These are phyloP conservation scores for Stereum hirsutum DNA, from an alignment of 1,284 basidiomycete genomes.

Conservation along the genomic window DNA sequence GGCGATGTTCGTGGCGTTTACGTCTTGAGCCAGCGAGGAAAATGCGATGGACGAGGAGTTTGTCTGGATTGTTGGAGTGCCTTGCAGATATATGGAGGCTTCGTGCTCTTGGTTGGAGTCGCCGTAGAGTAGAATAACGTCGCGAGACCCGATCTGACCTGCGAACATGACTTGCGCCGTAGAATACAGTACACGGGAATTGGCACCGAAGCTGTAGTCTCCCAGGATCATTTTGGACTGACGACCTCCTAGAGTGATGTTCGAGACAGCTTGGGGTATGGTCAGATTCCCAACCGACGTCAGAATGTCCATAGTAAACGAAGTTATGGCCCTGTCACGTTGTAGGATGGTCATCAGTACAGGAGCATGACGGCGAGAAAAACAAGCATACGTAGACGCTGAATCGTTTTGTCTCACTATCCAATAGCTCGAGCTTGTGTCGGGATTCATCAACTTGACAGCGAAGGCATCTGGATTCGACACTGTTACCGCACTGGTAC, in stretches of 20 bases:
- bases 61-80: constrained; percentile 23
- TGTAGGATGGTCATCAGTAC: not conserved
- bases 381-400: constrained; percentile 46
- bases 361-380: too few species aligned
- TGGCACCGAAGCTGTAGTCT: constrained; percentile 53
- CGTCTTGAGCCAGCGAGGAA: constrained; percentile 20
- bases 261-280: constrained; percentile 39
- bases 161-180: constrained; percentile 64
- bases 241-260: constrained; percentile 54
- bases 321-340: constrained; percentile 30
- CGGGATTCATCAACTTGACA: constrained; percentile 60
- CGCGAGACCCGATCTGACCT: constrained; percentile 53
- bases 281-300: constrained; percentile 40
- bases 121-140: constrained; percentile 64
- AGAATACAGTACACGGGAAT: constrained; percentile 47
- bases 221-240: constrained; percentile 64
- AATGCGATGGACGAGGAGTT: constrained; percentile 1
- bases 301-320: constrained; percentile 48
- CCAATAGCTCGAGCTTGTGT: constrained; percentile 57
- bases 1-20: constrained; percentile 29
- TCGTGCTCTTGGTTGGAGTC: constrained; percentile 53
- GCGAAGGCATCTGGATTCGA: constrained; percentile 45
- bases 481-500: constrained; percentile 36
- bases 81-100: constrained; percentile 26
- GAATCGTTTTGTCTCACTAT: constrained; percentile 60